These are phyloP conservation scores for Eucalyptus erythrocorys DNA, from an alignment of 345 rosid species.

Conservation along the genomic window DNA sequence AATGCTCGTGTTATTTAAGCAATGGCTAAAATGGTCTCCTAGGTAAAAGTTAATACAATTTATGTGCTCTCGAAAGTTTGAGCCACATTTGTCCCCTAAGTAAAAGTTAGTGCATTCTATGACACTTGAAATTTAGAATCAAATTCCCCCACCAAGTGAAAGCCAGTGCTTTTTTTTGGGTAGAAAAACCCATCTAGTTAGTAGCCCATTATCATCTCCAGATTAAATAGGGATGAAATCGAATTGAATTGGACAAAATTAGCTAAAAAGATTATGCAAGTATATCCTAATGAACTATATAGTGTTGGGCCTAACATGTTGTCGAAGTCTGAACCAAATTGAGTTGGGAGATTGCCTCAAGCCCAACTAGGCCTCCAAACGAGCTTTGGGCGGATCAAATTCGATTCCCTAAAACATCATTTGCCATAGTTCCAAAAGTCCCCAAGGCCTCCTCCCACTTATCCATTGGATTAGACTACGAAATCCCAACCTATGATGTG, in stretches of 20 bases:
- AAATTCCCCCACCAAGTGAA: neutral
- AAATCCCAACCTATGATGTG: neutral
- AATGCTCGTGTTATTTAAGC: neutral
- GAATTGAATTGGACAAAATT: neutral
- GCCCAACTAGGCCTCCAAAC: neutral
- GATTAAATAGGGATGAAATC: neutral
- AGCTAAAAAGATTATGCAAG: neutral
- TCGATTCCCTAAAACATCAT: neutral
- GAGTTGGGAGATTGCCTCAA: neutral
- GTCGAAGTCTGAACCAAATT: neutral
- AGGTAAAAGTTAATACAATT: neutral
- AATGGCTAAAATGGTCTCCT: neutral
- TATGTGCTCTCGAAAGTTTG: neutral
- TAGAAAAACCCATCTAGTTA: neutral
- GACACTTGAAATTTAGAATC: neutral
- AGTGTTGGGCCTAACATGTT: neutral
- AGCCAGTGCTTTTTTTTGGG: neutral
- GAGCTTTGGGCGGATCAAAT: neutral
- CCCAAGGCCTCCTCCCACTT: fast-evolving
- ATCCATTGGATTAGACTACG: neutral
- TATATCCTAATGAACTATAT: neutral
- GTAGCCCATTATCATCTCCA: neutral
- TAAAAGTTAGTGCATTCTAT: neutral
- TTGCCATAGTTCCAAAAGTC: neutral
- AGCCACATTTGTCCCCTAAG: neutral